phyloP scores from a whole-genome alignment of 192 early-diverging fungal species.

The Coemansia sp. region DNA sequence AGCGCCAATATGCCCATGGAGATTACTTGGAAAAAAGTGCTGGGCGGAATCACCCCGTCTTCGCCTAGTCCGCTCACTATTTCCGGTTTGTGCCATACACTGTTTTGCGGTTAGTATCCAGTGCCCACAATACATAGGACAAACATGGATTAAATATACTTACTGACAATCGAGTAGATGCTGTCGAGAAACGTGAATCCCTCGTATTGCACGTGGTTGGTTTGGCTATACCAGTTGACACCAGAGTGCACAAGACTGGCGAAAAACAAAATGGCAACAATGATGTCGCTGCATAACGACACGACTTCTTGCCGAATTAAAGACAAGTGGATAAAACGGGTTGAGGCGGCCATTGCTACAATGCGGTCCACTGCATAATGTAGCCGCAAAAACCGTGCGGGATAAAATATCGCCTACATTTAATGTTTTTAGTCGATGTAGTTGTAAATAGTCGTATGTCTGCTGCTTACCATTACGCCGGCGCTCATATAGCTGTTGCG shows the following conservation, averaged over 20 bases:
- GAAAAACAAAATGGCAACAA: slow-evolving; percentile 39
- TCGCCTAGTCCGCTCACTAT: slow-evolving; percentile 37
- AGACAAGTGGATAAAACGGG: slow-evolving; percentile 24
- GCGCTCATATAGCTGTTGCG: slow-evolving; percentile 52
- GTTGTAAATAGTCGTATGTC: neutral
- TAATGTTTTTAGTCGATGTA: neutral
- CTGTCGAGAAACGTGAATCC: slow-evolving; percentile 48
- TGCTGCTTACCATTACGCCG: slow-evolving; percentile 44
- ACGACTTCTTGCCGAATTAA: slow-evolving; percentile 38
- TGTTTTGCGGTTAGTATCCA: neutral
- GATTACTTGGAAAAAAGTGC: slow-evolving; percentile 43
- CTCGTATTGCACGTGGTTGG: slow-evolving; percentile 18
- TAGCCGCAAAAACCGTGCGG: slow-evolving; percentile 46
- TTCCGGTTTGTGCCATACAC: slow-evolving; percentile 4
- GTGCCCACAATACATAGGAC: neutral
- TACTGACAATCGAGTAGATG: slow-evolving; percentile 53
- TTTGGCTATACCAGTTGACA: slow-evolving; percentile 46
- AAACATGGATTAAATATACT: neutral
- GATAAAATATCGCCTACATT: slow-evolving; percentile 51
- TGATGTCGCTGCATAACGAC: slow-evolving; percentile 39
- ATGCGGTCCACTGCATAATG: slow-evolving; percentile 31
- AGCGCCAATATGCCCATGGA: slow-evolving; percentile 46
- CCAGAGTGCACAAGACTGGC: slow-evolving; percentile 50
- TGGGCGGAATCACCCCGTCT: slow-evolving; percentile 40
- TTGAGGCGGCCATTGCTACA: slow-evolving; percentile 29